Evolutionary conservation across 2,329 filamentous ascomycete species (phyloP), one percentile per base, ranked within the genome.

Genomic region (Chrysosphaeria jannelii): DNA sequence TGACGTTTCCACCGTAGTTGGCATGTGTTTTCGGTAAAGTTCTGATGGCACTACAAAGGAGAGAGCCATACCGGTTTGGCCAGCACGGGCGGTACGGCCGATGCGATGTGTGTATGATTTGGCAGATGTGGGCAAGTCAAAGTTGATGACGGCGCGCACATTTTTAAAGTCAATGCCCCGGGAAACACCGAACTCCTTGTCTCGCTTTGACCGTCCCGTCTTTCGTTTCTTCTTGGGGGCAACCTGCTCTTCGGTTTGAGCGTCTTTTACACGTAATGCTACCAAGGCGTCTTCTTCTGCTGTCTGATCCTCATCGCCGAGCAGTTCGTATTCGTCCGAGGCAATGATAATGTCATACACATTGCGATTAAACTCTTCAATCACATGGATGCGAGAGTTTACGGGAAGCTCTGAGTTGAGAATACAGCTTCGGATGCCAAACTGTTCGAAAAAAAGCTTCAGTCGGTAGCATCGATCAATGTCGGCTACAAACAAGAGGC

Each of bases 341-440:
- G 85, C 85, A 35, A 97, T 90, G 33, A 97, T 79, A 30, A 93
- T 91, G 36, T 97, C 81, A 52, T 97, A 97, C 5, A 93, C 66
- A 25, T 75, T 74, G 44, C 74, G 72, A 49, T 93, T 97, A 47
- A 97, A 97, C 41, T 93, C 78, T 36, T 93, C 72, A 3, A 97
- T 81, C 2, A 90, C 78, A 39, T 97, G 81, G 19, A 91, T 64
- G 28, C 85, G 58, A 2, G 74, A 85, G 37, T 91, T 91, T 32
- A 93, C 67, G 0, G 85, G 85, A 17, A 97, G 47, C 39, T 97
- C 81, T 1, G 76, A 85, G 46, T 97, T 97, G 19, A 97, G 49
- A 14, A 91, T 74, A 43, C 75, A 89, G 36, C 74, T 81, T 40
- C 76, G 70, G 39, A 91, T 81, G 22, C 78, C 79, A 38, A 97